These are phyloP conservation scores for Calonectria henricotiae DNA, from an alignment of 2,329 filamentous ascomycete genomes.

Conservation along the genomic window DNA sequence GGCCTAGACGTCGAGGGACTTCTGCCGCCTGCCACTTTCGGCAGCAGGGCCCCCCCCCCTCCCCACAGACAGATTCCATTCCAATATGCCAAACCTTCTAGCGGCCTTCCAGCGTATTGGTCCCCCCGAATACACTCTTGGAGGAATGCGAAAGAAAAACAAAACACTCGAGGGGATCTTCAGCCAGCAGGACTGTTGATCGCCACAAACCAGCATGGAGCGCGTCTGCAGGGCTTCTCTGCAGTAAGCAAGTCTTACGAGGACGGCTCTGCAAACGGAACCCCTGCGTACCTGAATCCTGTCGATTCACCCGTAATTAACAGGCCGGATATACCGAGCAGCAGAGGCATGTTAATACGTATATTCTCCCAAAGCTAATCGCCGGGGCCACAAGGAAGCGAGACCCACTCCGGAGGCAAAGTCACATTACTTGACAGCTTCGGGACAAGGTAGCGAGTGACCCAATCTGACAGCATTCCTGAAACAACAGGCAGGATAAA, in stretches of 20 bases:
- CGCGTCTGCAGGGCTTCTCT: neutral
- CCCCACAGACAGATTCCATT: slow-evolving; percentile 3
- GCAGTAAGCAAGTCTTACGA: neutral
- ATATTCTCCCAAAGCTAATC: slow-evolving; percentile 21
- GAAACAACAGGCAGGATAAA: slow-evolving; percentile 12
- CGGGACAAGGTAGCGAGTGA: slow-evolving; percentile 24
- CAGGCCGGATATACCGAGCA: slow-evolving; percentile 12
- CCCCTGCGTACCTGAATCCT: slow-evolving; percentile 5
- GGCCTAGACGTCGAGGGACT: neutral
- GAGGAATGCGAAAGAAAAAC: neutral
- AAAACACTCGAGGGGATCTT: neutral
- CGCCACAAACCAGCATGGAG: neutral
- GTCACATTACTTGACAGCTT: slow-evolving; percentile 27
- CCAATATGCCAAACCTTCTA: slow-evolving; percentile 23
- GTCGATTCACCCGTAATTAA: slow-evolving; percentile 11
- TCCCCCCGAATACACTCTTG: neutral
- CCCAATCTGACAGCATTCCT: slow-evolving; percentile 20
- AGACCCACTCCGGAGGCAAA: slow-evolving; percentile 15
- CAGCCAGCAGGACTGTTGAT: neutral
- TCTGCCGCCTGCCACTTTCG: neutral
- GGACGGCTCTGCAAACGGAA: neutral
- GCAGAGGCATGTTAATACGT: neutral
- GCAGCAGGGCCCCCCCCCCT: neutral
- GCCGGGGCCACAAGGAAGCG: slow-evolving; percentile 22
- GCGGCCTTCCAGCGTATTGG: slow-evolving; percentile 16